phyloP scores from a whole-genome alignment of 768 basidiomycete genomes.

The Pulveroboletus frians region DNA sequence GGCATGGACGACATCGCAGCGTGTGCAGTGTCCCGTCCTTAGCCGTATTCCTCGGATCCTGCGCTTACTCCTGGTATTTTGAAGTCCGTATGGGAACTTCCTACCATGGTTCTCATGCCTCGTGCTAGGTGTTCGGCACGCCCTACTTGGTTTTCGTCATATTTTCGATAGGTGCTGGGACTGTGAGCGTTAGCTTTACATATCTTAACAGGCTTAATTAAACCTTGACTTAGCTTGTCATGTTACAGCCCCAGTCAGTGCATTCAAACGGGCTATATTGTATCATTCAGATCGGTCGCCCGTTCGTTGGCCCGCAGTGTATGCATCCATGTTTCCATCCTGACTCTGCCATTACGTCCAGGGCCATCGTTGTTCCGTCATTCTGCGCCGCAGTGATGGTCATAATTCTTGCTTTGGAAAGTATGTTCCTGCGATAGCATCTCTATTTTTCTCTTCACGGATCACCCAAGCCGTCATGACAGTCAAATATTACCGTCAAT shows the following conservation, averaged over 20 bases:
- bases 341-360: constrained; percentile 19
- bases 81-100: background rate
- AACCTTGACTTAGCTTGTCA: constrained; percentile 16
- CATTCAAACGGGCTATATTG: constrained; percentile 48
- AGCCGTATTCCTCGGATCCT: constrained; percentile 24
- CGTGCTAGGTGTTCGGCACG: constrained; percentile 30
- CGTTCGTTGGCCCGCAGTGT: constrained; percentile 31
- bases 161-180: constrained; percentile 36
- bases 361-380: constrained; percentile 35
- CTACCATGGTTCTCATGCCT: constrained; percentile 9
- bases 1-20: constrained; percentile 36
- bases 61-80: constrained; percentile 23
- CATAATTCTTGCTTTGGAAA: constrained; percentile 42
- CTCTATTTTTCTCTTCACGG: background rate
- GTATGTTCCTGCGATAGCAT: constrained; percentile 25
- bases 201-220: constrained; percentile 11
- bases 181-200: constrained; percentile 29
- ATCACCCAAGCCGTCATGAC: constrained; percentile 36
- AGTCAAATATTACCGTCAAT: constrained; percentile 39
- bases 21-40: constrained; percentile 13
- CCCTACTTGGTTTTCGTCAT: constrained; percentile 41
- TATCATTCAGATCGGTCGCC: constrained; percentile 27
- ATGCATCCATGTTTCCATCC: constrained; percentile 2
- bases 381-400: constrained; percentile 40
- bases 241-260: constrained; percentile 13